Evolutionary conservation across 371 early-diverging fungal genomes (phyloP).

Genomic region (Mucor irregularis): DNA sequence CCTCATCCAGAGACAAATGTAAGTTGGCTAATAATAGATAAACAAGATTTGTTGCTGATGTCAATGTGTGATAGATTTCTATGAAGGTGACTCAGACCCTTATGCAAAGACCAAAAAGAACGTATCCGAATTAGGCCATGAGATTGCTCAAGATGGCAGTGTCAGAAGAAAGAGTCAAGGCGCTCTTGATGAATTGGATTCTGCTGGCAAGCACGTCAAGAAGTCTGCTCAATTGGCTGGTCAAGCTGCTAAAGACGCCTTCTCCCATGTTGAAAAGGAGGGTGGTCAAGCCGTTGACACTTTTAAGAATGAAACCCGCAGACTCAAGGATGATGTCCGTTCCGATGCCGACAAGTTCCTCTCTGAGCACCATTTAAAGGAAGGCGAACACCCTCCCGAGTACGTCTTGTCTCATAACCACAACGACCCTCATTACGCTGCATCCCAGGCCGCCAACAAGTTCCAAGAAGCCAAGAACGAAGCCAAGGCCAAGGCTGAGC

Average conservation of each 20-base stretch:
- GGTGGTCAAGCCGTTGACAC: not conserved
- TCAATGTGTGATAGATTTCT: slow-evolving; percentile 1
- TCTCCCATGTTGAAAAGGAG: slow-evolving; percentile 5
- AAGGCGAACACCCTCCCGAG: slow-evolving; percentile 29
- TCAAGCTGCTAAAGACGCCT: slow-evolving; percentile 24
- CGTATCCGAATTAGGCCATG: not conserved
- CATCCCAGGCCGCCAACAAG: slow-evolving; percentile 5
- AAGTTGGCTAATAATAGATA: not conserved
- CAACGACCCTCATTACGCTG: slow-evolving; percentile 2
- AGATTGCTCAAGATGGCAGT: not conserved
- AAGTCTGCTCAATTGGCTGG: slow-evolving; percentile 8
- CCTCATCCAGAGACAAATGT: slow-evolving; percentile 8
- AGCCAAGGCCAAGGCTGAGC: not conserved
- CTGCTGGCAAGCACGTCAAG: slow-evolving; percentile 9
- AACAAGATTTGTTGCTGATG: not conserved
- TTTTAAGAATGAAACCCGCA: not conserved
- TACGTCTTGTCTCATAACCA: slow-evolving; percentile 10
- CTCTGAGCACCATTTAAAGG: slow-evolving; percentile 33
- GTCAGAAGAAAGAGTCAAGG: not conserved
- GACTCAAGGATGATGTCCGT: not conserved
- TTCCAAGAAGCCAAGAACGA: slow-evolving; percentile 3
- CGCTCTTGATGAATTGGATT: not conserved
- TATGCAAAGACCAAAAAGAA: slow-evolving; percentile 8
- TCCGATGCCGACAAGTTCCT: slow-evolving; percentile 18
- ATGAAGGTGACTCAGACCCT: slow-evolving; percentile 12